phyloP scores from a whole-genome alignment of 257 asterid species.

The Prunella vulgaris region DNA sequence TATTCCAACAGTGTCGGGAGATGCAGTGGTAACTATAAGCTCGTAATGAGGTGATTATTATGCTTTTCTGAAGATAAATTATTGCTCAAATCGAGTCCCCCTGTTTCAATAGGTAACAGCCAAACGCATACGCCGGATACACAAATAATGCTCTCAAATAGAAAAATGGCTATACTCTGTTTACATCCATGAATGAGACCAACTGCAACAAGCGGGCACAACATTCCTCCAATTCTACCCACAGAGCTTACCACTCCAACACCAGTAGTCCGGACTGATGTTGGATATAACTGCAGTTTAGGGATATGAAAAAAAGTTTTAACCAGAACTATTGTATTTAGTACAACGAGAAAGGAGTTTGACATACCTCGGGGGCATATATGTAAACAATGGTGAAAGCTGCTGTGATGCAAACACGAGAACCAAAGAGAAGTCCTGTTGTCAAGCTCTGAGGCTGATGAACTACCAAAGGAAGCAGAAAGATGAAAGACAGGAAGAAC shows the following conservation, averaged over 20 bases:
- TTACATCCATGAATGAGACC: slow-evolving; percentile 60
- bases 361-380: slow-evolving; percentile 73
- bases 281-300: slow-evolving; percentile 50
- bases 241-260: slow-evolving; percentile 62
- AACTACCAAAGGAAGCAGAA: slow-evolving; percentile 53
- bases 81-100: slow-evolving; percentile 47
- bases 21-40: too few relatives aligned
- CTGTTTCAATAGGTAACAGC: slow-evolving; percentile 58
- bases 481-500: slow-evolving; percentile 53
- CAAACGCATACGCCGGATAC: slow-evolving; percentile 44
- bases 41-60: neutral
- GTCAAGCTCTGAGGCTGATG: slow-evolving; percentile 47
- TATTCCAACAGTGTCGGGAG: neutral
- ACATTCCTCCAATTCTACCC: slow-evolving; percentile 61
- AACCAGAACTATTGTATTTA: neutral
- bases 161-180: slow-evolving; percentile 45
- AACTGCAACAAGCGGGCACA: slow-evolving; percentile 64
- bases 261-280: slow-evolving; percentile 57
- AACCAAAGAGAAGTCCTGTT: slow-evolving; percentile 57
- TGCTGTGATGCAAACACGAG: slow-evolving; percentile 61
- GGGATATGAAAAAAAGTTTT: too few relatives aligned
- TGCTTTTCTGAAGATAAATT: slow-evolving; percentile 18
- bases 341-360: neutral
- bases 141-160: slow-evolving; percentile 43
- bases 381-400: slow-evolving; percentile 62